Percentiles rank a stretch among this genome's conserved stretches.
Conservation (phyloP, 441 rosid genomes). For the Populus hybrid region DNA sequence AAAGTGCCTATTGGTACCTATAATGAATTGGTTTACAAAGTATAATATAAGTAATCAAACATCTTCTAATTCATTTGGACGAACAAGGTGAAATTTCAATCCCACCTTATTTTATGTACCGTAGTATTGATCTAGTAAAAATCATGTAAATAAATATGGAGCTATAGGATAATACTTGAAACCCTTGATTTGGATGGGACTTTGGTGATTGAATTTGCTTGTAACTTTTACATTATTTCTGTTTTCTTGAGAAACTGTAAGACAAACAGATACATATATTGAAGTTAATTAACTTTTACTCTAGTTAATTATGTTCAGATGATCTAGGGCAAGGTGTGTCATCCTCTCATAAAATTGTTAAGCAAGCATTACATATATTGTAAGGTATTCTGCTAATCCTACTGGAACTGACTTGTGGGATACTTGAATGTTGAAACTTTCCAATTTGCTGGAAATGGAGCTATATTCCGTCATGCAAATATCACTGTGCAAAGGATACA, state of each 20-base stretch:
- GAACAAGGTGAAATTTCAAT: not conserved
- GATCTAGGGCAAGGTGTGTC: not conserved
- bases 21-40: conserved; percentile 3
- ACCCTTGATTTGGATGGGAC: not conserved
- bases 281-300: not conserved
- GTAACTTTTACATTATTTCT: not conserved
- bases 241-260: not conserved
- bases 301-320: not conserved
- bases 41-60: not conserved
- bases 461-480: too few relatives aligned
- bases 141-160: not conserved
- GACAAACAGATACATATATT: not conserved
- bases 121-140: conserved; percentile 3
- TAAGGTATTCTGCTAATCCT: not conserved
- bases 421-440: not conserved
- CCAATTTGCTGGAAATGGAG: not conserved
- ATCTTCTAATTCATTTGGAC: conserved; percentile 5
- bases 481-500: too few relatives aligned
- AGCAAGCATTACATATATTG: not conserved
- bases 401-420: not conserved
- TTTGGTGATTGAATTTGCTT: not conserved
- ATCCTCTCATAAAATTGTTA: not conserved
- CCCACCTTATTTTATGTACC: conserved; percentile 6
- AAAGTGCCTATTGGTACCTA: too few relatives aligned
- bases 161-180: not conserved